Conservation (phyloP, 148 eudicot species). For the Cornus controversa region DNA sequence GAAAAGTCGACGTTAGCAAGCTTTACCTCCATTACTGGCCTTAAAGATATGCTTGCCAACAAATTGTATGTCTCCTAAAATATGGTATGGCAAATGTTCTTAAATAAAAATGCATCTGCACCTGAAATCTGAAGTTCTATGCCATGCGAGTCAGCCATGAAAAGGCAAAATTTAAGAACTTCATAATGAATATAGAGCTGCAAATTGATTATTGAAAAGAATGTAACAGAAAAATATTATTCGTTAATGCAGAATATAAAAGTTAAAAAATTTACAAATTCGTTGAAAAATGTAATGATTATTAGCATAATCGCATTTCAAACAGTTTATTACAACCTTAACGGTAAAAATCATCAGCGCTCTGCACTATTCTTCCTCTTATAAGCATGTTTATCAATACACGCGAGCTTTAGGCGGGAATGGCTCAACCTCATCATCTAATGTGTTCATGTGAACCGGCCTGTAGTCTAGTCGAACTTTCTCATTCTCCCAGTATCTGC, state of each 20-base stretch:
- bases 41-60: too few species aligned
- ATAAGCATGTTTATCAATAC: conserved; percentile 37
- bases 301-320: conserved; percentile 10
- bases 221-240: neutral
- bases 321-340: conserved; percentile 13
- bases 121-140: too few species aligned
- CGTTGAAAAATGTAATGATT: conserved; percentile 13
- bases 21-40: too few species aligned
- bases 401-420: conserved; percentile 96
- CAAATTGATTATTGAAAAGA: too few species aligned
- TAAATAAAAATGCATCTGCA: too few species aligned
- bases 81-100: too few species aligned
- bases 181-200: too few species aligned
- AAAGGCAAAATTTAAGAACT: too few species aligned
- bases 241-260: neutral
- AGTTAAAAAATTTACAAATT: neutral
- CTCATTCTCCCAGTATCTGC: conserved; percentile 86
- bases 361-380: neutral
- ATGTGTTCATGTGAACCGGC: conserved; percentile 86
- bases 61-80: too few species aligned
- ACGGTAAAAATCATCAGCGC: neutral
- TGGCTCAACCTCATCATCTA: conserved; percentile 80
- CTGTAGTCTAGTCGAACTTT: conserved; percentile 82
- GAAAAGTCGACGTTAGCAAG: too few species aligned
- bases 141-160: too few species aligned